A percentile compares a stretch with the other conserved stretches of the same genome.
phyloP scores from a whole-genome alignment of 352 stramenopile genomes.

The Phytophthora pisi region DNA sequence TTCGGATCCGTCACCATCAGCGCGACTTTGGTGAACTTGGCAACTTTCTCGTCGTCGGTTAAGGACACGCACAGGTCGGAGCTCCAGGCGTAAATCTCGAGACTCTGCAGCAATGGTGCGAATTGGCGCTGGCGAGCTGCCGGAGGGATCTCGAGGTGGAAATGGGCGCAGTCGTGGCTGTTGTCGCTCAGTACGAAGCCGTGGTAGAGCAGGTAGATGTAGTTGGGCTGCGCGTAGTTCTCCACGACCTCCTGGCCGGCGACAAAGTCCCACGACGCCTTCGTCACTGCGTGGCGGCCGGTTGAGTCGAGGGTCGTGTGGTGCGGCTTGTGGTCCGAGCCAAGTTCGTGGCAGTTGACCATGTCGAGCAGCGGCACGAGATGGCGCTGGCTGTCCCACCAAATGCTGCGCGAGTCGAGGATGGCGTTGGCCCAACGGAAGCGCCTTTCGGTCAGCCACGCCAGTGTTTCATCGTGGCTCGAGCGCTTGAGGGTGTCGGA shows the following conservation, averaged over 20 bases:
- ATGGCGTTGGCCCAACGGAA: slow-evolving; percentile 89
- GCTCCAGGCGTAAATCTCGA: slow-evolving; percentile 42
- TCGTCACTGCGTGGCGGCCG: slow-evolving; percentile 64
- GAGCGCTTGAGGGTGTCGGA: slow-evolving; percentile 11
- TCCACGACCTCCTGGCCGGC: slow-evolving; percentile 87
- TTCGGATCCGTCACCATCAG: slow-evolving; percentile 30
- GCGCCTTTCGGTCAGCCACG: slow-evolving; percentile 60
- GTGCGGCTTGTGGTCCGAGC: slow-evolving; percentile 54
- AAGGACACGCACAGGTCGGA: slow-evolving; percentile 47
- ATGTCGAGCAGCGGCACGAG: slow-evolving; percentile 95
- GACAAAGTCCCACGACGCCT: slow-evolving; percentile 68
- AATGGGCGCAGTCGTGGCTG: slow-evolving; percentile 84
- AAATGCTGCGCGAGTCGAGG: slow-evolving; percentile 93
- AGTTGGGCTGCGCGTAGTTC: slow-evolving; percentile 94
- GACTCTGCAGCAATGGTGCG: slow-evolving; percentile 24
- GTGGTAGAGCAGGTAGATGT: slow-evolving; percentile 94
- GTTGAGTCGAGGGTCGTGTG: slow-evolving; percentile 43
- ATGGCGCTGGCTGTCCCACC: slow-evolving; percentile 90
- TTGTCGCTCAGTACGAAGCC: slow-evolving; percentile 88
- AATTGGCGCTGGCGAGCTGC: slow-evolving; percentile 17
- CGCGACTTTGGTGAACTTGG: slow-evolving; percentile 34
- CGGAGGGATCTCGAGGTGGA: slow-evolving; percentile 48
- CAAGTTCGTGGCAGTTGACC: slow-evolving; percentile 88
- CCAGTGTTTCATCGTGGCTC: not conserved
- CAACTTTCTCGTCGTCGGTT: not conserved